phyloP scores from a whole-genome alignment of 768 basidiomycete genomes.

The Tephrocybe sp. region DNA sequence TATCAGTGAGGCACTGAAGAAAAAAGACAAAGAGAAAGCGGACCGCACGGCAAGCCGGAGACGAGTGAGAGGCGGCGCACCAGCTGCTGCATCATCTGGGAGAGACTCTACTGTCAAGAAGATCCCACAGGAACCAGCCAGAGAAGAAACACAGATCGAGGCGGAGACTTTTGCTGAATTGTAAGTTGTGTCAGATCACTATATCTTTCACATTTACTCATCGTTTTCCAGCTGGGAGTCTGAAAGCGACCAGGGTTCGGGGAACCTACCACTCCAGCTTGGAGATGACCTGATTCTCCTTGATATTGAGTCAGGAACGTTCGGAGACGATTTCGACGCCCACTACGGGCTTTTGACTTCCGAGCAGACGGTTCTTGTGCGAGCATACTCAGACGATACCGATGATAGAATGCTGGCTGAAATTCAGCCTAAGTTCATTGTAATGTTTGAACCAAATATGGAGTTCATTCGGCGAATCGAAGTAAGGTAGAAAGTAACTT shows the following conservation, averaged over 20 bases:
- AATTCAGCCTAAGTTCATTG: slow-evolving; percentile 85
- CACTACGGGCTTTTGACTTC: slow-evolving; percentile 79
- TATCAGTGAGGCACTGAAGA: slow-evolving; percentile 73
- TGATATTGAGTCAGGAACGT: slow-evolving; percentile 36
- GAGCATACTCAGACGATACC: slow-evolving; percentile 88
- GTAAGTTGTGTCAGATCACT: slow-evolving; percentile 37
- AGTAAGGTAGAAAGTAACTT: slow-evolving; percentile 40
- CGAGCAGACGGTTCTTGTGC: slow-evolving; percentile 80
- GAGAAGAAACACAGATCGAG: slow-evolving; percentile 42
- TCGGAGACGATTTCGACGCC: slow-evolving; percentile 65
- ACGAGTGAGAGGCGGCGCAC: slow-evolving; percentile 75
- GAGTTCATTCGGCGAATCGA: slow-evolving; percentile 93
- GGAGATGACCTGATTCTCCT: slow-evolving; percentile 28
- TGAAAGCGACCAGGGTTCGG: slow-evolving; percentile 24
- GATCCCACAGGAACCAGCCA: slow-evolving; percentile 22
- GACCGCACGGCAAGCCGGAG: slow-evolving; percentile 65
- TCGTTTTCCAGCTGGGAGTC: slow-evolving; percentile 32
- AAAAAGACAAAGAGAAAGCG: slow-evolving; percentile 68
- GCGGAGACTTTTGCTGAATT: slow-evolving; percentile 56
- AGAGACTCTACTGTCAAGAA: slow-evolving; percentile 9
- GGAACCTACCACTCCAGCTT: slow-evolving; percentile 18
- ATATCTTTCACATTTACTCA: background rate
- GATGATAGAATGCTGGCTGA: slow-evolving; percentile 90
- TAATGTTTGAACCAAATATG: slow-evolving; percentile 94
- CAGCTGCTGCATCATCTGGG: slow-evolving; percentile 23